Conservation (phyloP, 169 alveolate genomes). For the Plasmodium gallinaceum region DNA sequence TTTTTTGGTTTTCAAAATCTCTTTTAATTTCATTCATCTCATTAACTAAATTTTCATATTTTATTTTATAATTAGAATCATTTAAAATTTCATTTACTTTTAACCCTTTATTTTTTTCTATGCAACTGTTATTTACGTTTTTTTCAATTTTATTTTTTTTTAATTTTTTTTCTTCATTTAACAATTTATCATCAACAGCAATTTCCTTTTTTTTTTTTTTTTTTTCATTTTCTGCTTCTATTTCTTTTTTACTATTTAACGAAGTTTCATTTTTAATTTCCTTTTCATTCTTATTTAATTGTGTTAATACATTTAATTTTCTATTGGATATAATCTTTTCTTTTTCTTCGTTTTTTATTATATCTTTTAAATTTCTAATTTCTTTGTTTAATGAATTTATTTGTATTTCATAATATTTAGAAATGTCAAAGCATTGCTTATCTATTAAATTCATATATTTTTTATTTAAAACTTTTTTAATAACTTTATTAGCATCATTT, state of each 20-base stretch:
- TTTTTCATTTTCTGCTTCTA: not conserved
- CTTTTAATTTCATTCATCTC: conserved; percentile 65
- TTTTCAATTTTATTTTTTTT: not conserved
- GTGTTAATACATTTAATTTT: conserved; percentile 12
- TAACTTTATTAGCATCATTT: conserved; percentile 38
- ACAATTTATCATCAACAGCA: not conserved
- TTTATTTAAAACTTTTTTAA: conserved; percentile 56
- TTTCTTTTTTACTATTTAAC: not conserved
- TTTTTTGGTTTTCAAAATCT: conserved; percentile 55
- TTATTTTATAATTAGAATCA: conserved; percentile 24
- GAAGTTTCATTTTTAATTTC: not conserved
- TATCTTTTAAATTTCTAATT: conserved; percentile 43
- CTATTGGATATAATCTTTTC: conserved; percentile 47
- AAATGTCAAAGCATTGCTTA: conserved; percentile 47
- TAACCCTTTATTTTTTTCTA: not conserved
- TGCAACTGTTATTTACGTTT: not conserved
- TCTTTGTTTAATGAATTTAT: conserved; percentile 42
- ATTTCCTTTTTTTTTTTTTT: not conserved
- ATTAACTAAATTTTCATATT: conserved; percentile 28
- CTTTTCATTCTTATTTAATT: conserved; percentile 5
- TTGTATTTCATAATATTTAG: conserved; percentile 63
- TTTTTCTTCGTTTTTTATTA: conserved; percentile 49
- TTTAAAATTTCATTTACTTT: not conserved
- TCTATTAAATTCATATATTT: conserved; percentile 43
- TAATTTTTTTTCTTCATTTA: not conserved